Percentiles rank a stretch among this genome's conserved stretches.
Evolutionary conservation across 345 rosid genomes (phyloP).

Genomic region (Nasturtium officinale): DNA sequence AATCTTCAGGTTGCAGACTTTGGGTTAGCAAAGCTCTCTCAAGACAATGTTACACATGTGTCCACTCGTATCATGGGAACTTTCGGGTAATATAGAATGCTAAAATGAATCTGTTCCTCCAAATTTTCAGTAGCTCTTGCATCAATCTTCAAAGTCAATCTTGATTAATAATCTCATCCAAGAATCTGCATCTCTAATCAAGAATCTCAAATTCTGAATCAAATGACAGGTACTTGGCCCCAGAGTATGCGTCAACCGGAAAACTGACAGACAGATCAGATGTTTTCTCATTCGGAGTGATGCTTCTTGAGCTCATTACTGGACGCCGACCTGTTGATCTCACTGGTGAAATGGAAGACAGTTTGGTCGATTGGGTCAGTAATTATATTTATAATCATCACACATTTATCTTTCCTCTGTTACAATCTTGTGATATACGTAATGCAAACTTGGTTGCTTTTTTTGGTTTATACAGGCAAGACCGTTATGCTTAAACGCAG

Average conservation of each 20-base stretch:
- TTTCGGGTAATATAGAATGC: conserved; percentile 68
- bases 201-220: conserved; percentile 14
- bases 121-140: background rate
- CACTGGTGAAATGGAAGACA: conserved; percentile 74
- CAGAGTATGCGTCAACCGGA: conserved; percentile 93
- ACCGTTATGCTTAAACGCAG: conserved; percentile 57
- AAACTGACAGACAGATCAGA: conserved; percentile 90
- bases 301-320: conserved; percentile 81
- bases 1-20: conserved; percentile 85
- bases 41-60: conserved; percentile 82
- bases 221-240: conserved; percentile 74
- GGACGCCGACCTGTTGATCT: conserved; percentile 73
- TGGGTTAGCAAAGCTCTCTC: conserved; percentile 81
- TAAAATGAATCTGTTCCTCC: background rate
- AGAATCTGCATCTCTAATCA: conserved; percentile 15
- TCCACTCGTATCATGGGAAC: conserved; percentile 99
- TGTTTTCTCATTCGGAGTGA: conserved; percentile 84
- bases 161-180: conserved; percentile 4
- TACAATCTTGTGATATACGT: background rate
- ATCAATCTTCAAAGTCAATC: background rate
- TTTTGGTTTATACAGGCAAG: conserved; percentile 60
- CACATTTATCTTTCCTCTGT: background rate
- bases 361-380: conserved; percentile 88
- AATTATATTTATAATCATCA: background rate
- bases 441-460: conserved; percentile 6